Percentiles rank a stretch among this genome's conserved stretches.
phyloP scores from a whole-genome alignment of 495 filamentous ascomycete genomes.

The Penicillium malachiteum region DNA sequence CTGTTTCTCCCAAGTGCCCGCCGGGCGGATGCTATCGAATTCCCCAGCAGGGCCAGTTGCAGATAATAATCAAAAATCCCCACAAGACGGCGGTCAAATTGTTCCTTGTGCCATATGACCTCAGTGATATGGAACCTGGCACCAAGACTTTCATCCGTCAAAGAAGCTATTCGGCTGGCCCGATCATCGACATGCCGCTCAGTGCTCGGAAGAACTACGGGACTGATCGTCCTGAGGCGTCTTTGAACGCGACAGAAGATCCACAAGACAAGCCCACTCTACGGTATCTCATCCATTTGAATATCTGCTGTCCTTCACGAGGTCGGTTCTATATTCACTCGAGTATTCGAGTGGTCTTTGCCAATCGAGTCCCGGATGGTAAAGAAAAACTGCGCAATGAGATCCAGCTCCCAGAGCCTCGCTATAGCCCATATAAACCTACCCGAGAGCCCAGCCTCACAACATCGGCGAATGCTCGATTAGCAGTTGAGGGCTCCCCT shows the following conservation, averaged over 20 bases:
- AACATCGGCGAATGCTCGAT: slow-evolving; percentile 14
- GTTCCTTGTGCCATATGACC: slow-evolving; percentile 92
- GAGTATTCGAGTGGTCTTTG: slow-evolving; percentile 91
- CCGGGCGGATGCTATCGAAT: slow-evolving; percentile 91
- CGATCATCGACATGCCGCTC: slow-evolving; percentile 70
- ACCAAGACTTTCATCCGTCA: slow-evolving; percentile 97
- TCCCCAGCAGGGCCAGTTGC: slow-evolving; percentile 89
- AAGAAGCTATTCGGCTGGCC: slow-evolving; percentile 87
- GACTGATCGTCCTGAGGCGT: slow-evolving; percentile 42
- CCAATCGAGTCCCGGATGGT: slow-evolving; percentile 94
- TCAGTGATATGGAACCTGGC: slow-evolving; percentile 91
- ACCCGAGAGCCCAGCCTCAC: slow-evolving; percentile 40
- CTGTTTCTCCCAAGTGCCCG: slow-evolving; percentile 69
- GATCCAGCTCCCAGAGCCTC: slow-evolving; percentile 82
- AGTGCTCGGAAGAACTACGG: slow-evolving; percentile 50
- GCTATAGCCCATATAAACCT: slow-evolving; percentile 82
- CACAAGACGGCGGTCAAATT: slow-evolving; percentile 96
- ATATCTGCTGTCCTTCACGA: slow-evolving; percentile 83
- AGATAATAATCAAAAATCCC: slow-evolving; percentile 96
- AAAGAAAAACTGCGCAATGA: slow-evolving; percentile 94
- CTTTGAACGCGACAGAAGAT: slow-evolving; percentile 40
- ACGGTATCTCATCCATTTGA: slow-evolving; percentile 89
- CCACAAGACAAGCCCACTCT: slow-evolving; percentile 72
- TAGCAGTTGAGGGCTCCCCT: slow-evolving; percentile 55
- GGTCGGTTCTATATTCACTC: slow-evolving; percentile 91